A percentile compares a stretch with the other conserved stretches of the same genome.
These are phyloP conservation scores for Backusella parvicylindrica DNA, from an alignment of 192 early-diverging fungal genomes.

Conservation along the genomic window DNA sequence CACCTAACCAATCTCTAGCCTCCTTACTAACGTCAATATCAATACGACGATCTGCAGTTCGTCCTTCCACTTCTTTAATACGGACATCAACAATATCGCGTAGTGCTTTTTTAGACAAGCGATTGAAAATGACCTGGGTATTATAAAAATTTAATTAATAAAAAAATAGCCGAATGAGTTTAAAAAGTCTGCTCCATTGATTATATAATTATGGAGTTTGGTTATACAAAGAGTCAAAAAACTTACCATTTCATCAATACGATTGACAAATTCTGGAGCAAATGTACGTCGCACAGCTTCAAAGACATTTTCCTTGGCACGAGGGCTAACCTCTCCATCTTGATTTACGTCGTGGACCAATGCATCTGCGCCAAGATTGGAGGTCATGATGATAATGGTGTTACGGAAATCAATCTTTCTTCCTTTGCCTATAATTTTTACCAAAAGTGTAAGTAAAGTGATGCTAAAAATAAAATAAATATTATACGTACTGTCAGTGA, in stretches of 20 bases:
- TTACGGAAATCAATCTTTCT: slow-evolving; percentile 92
- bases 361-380: slow-evolving; percentile 33
- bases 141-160: not conserved
- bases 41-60: slow-evolving; percentile 53
- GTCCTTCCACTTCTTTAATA: slow-evolving; percentile 61
- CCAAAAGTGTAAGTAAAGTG: not conserved
- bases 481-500: slow-evolving; percentile 69
- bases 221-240: not conserved
- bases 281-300: slow-evolving; percentile 72
- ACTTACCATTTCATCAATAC: slow-evolving; percentile 88
- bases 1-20: slow-evolving; percentile 61
- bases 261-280: slow-evolving; percentile 95
- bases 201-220: not conserved
- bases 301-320: slow-evolving; percentile 66
- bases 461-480: not conserved
- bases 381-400: slow-evolving; percentile 93
- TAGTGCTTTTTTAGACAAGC: slow-evolving; percentile 61
- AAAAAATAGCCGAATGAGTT: not conserved
- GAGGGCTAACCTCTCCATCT: slow-evolving; percentile 21
- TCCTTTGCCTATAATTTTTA: slow-evolving; percentile 64
- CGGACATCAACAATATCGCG: slow-evolving; percentile 74
- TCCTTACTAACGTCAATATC: slow-evolving; percentile 48
- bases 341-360: slow-evolving; percentile 31
- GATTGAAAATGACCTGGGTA: slow-evolving; percentile 60
- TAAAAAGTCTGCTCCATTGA: not conserved